phyloP scores from a whole-genome alignment of 2,329 filamentous ascomycete genomes.

The Epichloe bromicola region DNA sequence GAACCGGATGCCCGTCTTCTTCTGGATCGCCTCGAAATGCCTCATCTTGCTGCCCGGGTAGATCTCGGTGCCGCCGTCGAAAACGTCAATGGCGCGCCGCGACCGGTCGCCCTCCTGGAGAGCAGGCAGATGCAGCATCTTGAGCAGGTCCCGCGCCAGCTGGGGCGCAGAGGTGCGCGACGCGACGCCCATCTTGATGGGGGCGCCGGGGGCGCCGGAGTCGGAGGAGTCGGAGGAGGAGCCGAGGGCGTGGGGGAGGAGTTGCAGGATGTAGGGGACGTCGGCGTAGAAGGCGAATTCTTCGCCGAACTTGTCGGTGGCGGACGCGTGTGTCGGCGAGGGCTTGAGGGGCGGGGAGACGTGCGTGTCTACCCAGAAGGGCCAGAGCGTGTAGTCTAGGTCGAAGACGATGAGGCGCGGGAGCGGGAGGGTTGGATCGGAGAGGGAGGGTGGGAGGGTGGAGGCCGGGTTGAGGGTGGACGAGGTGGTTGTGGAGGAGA shows the following conservation, averaged over 20 bases:
- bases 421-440: conserved; percentile 48
- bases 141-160: conserved; percentile 68
- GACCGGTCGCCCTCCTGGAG: conserved; percentile 18
- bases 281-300: conserved; percentile 54
- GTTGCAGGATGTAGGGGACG: conserved; percentile 51
- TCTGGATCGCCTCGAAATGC: conserved; percentile 65
- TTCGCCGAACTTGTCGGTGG: conserved; percentile 47
- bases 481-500: background rate
- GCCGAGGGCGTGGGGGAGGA: conserved; percentile 28
- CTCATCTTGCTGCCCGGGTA: conserved; percentile 72
- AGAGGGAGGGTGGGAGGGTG: conserved; percentile 28
- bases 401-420: conserved; percentile 85
- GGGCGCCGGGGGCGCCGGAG: background rate
- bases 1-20: conserved; percentile 56
- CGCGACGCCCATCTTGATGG: conserved; percentile 53
- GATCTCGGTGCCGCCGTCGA: conserved; percentile 50
- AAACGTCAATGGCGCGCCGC: conserved; percentile 41
- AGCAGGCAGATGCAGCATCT: conserved; percentile 49
- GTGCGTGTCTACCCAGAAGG: conserved; percentile 95
- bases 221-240: conserved; percentile 14
- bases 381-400: conserved; percentile 97
- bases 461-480: background rate
- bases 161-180: conserved; percentile 71
- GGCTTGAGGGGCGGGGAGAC: conserved; percentile 58
- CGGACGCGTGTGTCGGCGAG: conserved; percentile 27